Base-by-base conservation (phyloP, 208 protist species). In the Acanthamoeba triangularis region DNA sequence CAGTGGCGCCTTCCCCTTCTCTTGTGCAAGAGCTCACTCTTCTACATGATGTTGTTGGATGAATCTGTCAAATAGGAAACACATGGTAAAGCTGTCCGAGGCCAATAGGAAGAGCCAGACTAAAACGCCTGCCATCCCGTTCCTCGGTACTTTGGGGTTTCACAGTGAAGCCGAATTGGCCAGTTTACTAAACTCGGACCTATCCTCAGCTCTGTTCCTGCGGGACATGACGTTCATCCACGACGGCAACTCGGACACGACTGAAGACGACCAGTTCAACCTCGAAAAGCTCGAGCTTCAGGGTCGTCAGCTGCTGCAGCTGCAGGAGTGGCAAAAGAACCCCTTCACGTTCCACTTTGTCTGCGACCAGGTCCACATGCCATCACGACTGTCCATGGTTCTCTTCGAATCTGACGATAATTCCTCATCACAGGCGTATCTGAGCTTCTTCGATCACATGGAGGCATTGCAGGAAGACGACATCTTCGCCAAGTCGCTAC, bases 201-300 rank as follows among this genome's bases (percentile, higher is more conserved):
- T n/a, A n/a, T 44, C 3, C 5, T 44, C 23, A 78, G 82, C 82
- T 0, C 56, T 90, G 7, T 44, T 90, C 30, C 33, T 90, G 54
- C 52, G 82, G 6, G 82, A 90, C 52, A 23, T 90, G n/a, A 65
- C 82, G 0, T 90, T 90, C 33, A 90, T 90, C 37, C 11, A 69
- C 3, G 82, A 90, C n/a, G 82, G 82, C 82, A 90, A 90, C 82
- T 14, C 74, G 0, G 74, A 54, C 74, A 82, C 41, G 41, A 44
- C 74, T 5, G 52, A 82, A 37, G 74, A 10, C 20, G 6, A 82
- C 25, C 74, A 54, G 25, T 5, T 82, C 16, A 82, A 82, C 74
- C 49, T 82, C 11, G 74, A 82, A 13, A 82, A 82, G 25, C 11
- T 82, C 7, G 74, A 82, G 74, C 33, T 82, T 6, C 74, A 82